Conservation (phyloP, 352 stramenopile genomes). For the Pilasporangium apinafurcum region DNA sequence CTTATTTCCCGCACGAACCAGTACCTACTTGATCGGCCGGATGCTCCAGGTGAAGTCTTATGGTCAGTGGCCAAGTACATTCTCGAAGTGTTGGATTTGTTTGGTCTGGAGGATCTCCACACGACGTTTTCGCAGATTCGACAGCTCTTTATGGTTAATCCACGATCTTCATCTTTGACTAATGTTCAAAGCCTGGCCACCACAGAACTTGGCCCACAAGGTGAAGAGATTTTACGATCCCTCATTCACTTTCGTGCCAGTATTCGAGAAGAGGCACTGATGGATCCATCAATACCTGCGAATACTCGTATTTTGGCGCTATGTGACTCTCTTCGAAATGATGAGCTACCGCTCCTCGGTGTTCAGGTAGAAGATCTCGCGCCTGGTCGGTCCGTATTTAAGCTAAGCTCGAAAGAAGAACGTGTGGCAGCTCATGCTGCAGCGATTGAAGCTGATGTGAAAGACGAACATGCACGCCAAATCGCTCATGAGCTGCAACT, state of each 20-base stretch:
- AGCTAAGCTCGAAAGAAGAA: constrained; percentile 37
- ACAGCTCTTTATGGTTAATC: constrained; percentile 10
- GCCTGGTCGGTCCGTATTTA: constrained; percentile 53
- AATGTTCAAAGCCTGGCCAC: not conserved
- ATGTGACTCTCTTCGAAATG: constrained; percentile 58
- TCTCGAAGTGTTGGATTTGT: constrained; percentile 61
- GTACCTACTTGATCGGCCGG: constrained; percentile 38
- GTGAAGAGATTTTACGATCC: constrained; percentile 32
- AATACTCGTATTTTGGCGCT: constrained; percentile 43
- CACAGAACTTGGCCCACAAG: not conserved
- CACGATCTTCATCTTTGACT: not conserved
- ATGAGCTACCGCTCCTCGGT: constrained; percentile 41
- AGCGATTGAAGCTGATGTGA: constrained; percentile 1
- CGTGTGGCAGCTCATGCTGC: constrained; percentile 10
- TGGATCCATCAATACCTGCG: constrained; percentile 25
- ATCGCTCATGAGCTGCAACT: constrained; percentile 7
- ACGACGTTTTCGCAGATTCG: constrained; percentile 43
- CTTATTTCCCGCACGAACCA: constrained; percentile 58
- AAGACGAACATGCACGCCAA: constrained; percentile 1
- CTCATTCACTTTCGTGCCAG: constrained; percentile 58
- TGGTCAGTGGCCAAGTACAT: constrained; percentile 50
- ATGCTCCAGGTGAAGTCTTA: constrained; percentile 48
- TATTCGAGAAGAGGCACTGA: constrained; percentile 50
- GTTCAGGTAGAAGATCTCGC: constrained; percentile 68
- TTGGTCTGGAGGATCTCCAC: constrained; percentile 51